A percentile compares a stretch with the other conserved stretches of the same genome.
These are phyloP conservation scores for Thielaviopsis euricoi DNA, from an alignment of 2,329 filamentous ascomycete species.

Conservation along the genomic window DNA sequence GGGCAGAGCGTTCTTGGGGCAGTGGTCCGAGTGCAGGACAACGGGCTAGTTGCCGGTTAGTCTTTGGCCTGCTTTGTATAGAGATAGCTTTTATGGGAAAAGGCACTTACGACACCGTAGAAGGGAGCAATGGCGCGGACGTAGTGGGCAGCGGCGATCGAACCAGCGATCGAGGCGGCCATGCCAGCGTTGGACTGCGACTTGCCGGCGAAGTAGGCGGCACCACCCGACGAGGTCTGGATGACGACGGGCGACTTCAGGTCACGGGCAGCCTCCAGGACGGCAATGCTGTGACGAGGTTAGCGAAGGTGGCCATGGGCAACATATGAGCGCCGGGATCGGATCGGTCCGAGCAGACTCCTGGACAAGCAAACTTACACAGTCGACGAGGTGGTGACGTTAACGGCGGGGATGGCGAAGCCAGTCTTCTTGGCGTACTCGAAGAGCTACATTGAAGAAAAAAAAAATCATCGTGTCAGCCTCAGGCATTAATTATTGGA, in stretches of 20 bases:
- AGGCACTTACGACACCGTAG: conserved; percentile 47
- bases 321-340: no score
- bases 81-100: not conserved
- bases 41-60: conserved; percentile 37
- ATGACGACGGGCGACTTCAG: conserved; percentile 82
- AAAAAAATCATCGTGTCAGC: not conserved
- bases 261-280: conserved; percentile 90
- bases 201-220: conserved; percentile 85
- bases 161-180: conserved; percentile 72
- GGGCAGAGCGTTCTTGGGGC: conserved; percentile 97
- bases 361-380: conserved; percentile 14
- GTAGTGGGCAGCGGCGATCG: conserved; percentile 82
- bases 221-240: conserved; percentile 85
- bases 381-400: conserved; percentile 80
- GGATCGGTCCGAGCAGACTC: no score
- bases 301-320: conserved; percentile 49
- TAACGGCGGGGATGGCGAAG: conserved; percentile 81
- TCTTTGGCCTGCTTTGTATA: not conserved
- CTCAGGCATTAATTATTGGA: not conserved
- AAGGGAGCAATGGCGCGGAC: conserved; percentile 72
- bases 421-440: conserved; percentile 75
- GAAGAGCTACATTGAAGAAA: conserved; percentile 41
- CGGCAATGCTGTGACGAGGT: conserved; percentile 46
- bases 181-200: conserved; percentile 69
- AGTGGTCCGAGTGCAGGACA: conserved; percentile 93